phyloP scores from a whole-genome alignment of 176 grass and related monocot genomes.

The Coix lacrymajobi region DNA sequence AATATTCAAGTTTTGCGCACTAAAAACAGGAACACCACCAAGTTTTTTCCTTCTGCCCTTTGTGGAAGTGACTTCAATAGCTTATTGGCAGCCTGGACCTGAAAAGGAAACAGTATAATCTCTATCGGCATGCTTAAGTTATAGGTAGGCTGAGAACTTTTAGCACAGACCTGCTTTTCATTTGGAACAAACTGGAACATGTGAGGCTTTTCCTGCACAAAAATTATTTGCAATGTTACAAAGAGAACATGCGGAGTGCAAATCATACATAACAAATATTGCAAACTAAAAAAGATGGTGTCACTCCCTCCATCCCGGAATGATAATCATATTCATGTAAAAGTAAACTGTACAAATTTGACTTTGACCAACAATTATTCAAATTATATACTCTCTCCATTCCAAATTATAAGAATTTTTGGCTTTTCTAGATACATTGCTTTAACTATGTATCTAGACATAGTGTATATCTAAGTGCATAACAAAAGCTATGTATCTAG shows the following conservation, averaged over 20 bases:
- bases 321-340: neutral
- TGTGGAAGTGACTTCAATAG: slow-evolving; percentile 71
- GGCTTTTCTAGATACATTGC: too few relatives aligned
- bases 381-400: neutral
- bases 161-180: slow-evolving; percentile 70
- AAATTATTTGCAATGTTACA: neutral
- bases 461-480: too few relatives aligned
- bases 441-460: too few relatives aligned
- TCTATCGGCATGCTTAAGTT: neutral
- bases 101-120: slow-evolving; percentile 20
- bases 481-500: too few relatives aligned
- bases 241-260: neutral
- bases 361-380: neutral
- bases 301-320: neutral
- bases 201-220: slow-evolving; percentile 91
- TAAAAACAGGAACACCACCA: slow-evolving; percentile 84
- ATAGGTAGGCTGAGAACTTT: slow-evolving; percentile 23
- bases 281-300: neutral
- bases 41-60: slow-evolving; percentile 62
- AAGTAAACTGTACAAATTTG: neutral
- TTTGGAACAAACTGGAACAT: slow-evolving; percentile 96
- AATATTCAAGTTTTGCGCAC: slow-evolving; percentile 92
- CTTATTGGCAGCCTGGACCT: slow-evolving; percentile 89
- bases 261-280: neutral
- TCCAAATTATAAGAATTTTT: too few relatives aligned